Evolutionary conservation across 106 monocot genomes (phyloP), one percentile per base, ranked within the genome.

Genomic region (Dendrobium catenatum): DNA sequence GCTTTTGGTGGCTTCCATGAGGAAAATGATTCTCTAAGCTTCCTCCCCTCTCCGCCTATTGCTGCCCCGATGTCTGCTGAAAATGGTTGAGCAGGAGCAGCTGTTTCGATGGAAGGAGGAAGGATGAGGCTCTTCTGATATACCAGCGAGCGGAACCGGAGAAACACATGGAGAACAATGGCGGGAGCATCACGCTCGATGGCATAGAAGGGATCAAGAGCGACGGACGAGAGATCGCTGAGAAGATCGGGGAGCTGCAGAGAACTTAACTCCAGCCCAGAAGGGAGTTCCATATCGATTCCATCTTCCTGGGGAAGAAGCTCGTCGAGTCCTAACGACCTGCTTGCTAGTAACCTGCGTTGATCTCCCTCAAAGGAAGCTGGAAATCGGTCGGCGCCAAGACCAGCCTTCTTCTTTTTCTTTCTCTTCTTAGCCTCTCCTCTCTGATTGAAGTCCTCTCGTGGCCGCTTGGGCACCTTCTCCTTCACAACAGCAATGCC

Each of bases 181-280:
- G 64, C 17, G 7, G 85, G 81, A 10, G 82, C 86, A 42, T 78
- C 46, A 22, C 83, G 80, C 3, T 90, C 85, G 26, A 68, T 11
- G 16, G 83, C 85, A 46, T 83, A 79, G 80, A 86, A 93, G 1
- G 93, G 93, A 56, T 93, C 85, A 20, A 88, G 80, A 13, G 93
- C 93, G 10, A 93, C 80, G 7, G 68, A 56, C 1, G 75, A 42
- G 70, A 93, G 41, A 55, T 93, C 93, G 20, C 13, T 44, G 5
- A 88, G 0, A 9, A 86, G 49, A 11, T 64, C 33, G 8, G 78
- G 81, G 22, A 88, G 24, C 10, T 86, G 54, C 22, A 88, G 68
- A 0, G 81, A 54, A 11, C 43, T 19, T 5, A 86, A 56, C 17
- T 89, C 89, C 4, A 85, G 48, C 61, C 75, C 46, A 1, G 83